These are phyloP conservation scores for Ensete ventricosum DNA, from an alignment of 176 grass and related monocot species.

Conservation along the genomic window DNA sequence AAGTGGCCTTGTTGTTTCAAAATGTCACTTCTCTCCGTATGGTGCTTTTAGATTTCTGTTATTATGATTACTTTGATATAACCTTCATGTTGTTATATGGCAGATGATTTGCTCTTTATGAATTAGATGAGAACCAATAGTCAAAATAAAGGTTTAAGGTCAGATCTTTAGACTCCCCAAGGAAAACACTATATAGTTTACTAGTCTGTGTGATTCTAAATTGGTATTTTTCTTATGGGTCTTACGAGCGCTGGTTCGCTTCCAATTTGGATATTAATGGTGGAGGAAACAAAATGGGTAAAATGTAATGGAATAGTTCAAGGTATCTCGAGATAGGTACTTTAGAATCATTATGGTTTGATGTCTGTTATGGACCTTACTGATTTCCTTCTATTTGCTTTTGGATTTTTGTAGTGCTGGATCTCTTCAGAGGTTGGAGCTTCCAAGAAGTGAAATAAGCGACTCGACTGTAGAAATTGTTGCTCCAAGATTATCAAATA, in stretches of 20 bases:
- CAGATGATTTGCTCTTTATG: no score
- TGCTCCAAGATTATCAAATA: slow-evolving; percentile 48
- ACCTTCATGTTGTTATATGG: background rate
- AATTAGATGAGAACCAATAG: no score
- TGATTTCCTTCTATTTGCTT: background rate
- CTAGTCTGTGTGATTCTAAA: background rate
- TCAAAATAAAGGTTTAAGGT: background rate
- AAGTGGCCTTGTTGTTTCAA: background rate
- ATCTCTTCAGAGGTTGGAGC: slow-evolving; percentile 60
- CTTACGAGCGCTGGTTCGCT: background rate
- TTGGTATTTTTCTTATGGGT: background rate
- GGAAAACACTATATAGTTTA: no score
- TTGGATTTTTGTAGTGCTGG: slow-evolving; percentile 34
- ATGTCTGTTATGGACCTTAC: background rate
- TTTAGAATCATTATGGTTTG: no score
- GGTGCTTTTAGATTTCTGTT: background rate
- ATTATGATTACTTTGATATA: background rate
- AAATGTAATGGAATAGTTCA: background rate
- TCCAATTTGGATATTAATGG: no score
- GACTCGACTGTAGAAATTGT: slow-evolving; percentile 60
- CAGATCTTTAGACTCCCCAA: background rate
- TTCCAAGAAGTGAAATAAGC: slow-evolving; percentile 86
- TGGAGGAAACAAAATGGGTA: no score
- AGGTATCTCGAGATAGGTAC: no score
- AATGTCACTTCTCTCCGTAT: background rate